Conservation (phyloP, 2,329 filamentous ascomycete genomes). For the Cadophora sp. region DNA sequence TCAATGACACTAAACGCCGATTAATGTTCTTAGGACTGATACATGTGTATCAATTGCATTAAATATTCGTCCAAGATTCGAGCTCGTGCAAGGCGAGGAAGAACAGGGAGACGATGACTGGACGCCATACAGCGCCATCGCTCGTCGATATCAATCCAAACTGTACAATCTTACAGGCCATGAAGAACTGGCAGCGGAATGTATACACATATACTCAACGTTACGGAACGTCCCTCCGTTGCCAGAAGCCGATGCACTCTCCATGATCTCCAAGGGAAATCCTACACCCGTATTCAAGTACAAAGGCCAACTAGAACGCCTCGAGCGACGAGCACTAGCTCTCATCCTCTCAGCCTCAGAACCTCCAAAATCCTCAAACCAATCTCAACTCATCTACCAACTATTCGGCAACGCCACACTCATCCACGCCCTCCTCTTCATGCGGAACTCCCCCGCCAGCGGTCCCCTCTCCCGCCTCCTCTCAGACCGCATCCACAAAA, state of each 20-base stretch:
- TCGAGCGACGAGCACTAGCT: constrained; percentile 6
- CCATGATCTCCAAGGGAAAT: background rate
- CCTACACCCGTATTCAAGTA: constrained; percentile 5
- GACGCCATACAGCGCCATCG: background rate
- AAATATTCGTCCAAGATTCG: constrained; percentile 4
- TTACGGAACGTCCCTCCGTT: constrained; percentile 4
- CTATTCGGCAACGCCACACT: constrained; percentile 22
- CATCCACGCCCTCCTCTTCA: constrained; percentile 24
- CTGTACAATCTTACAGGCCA: constrained; percentile 8
- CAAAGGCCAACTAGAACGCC: constrained; percentile 12
- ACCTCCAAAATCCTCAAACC: background rate
- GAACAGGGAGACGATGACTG: background rate
- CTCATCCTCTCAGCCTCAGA: constrained; percentile 1
- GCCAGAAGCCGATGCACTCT: background rate
- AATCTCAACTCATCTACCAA: constrained; percentile 10
- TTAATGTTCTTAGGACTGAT: constrained; percentile 5
- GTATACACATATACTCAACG: background rate
- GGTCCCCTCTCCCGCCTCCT: constrained; percentile 19
- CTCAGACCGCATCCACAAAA: constrained; percentile 10
- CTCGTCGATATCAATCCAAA: constrained; percentile 10
- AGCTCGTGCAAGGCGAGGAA: background rate
- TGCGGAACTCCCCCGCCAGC: constrained; percentile 22
- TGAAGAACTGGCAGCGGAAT: background rate
- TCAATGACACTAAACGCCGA: background rate
- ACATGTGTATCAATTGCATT: constrained; percentile 14